Percentiles rank a stretch among this genome's conserved stretches.
Conservation (phyloP, 2,329 filamentous ascomycete genomes). For the Zymoseptoria pseudotritici region DNA sequence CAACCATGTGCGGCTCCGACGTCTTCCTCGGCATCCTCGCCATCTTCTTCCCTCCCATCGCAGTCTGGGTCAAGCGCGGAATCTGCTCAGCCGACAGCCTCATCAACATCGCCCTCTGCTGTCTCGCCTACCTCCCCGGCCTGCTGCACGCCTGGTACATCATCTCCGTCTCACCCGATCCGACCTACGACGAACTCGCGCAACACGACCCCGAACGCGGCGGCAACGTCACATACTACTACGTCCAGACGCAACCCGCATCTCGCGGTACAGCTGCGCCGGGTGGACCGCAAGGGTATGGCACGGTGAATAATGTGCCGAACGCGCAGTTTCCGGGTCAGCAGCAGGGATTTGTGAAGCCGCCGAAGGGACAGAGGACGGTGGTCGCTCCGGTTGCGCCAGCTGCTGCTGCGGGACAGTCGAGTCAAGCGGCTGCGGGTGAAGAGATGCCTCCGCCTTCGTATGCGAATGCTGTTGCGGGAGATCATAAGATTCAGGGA, state of each 20-base stretch:
- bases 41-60: conserved; percentile 48
- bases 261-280: conserved; percentile 21
- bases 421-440: conserved; percentile 36
- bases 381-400: conserved; percentile 26
- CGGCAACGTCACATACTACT: conserved; percentile 66
- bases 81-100: conserved; percentile 86
- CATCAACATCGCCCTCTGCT: conserved; percentile 88
- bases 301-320: conserved; percentile 34
- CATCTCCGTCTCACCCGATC: conserved; percentile 80
- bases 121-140: conserved; percentile 58
- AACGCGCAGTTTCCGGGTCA: conserved; percentile 38
- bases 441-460: conserved; percentile 60
- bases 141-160: conserved; percentile 98
- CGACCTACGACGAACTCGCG: conserved; percentile 56
- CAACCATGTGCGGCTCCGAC: conserved; percentile 52
- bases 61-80: conserved; percentile 94
- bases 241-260: conserved; percentile 40
- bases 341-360: conserved; percentile 30
- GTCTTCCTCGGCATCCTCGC: conserved; percentile 54
- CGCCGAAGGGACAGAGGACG: conserved; percentile 25
- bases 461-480: conserved; percentile 79
- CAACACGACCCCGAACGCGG: conserved; percentile 49
- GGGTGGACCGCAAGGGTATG: conserved; percentile 29
- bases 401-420: conserved; percentile 10
- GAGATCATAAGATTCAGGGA: conserved; percentile 79